Conservation (phyloP, 2,329 filamentous ascomycete species). For the Ascochyta lentis region DNA sequence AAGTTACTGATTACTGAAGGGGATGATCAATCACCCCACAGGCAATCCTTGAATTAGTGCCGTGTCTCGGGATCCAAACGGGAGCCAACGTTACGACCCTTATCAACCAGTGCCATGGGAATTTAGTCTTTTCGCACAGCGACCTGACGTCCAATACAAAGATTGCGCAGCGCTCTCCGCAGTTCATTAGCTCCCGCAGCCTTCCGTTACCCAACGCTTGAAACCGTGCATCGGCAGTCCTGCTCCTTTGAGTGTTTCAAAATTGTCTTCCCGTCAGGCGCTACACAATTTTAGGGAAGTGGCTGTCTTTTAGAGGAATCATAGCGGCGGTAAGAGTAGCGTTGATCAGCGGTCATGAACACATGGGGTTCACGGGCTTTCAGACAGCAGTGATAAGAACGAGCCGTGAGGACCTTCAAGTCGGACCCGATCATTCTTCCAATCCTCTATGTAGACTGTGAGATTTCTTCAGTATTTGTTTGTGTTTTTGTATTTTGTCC, state of each 20-base stretch:
- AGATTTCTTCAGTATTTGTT: neutral
- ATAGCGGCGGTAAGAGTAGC: neutral
- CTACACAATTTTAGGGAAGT: neutral
- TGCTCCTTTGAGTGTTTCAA: neutral
- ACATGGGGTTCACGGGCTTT: neutral
- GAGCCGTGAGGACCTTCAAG: neutral
- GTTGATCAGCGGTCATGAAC: neutral
- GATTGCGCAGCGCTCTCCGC: slow-evolving; percentile 5
- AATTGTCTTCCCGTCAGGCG: neutral
- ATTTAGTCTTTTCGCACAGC: neutral
- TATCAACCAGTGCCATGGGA: neutral
- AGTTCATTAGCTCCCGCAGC: slow-evolving; percentile 3
- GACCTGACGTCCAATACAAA: neutral
- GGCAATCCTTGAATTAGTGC: neutral
- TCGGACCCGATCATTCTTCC: neutral
- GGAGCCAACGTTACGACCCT: neutral
- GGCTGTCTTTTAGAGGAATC: slow-evolving; percentile 3
- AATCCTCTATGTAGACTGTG: neutral
- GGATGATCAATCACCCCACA: neutral
- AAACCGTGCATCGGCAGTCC: slow-evolving; percentile 7
- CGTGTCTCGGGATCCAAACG: neutral
- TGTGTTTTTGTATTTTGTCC: neutral
- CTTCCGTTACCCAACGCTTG: slow-evolving; percentile 10
- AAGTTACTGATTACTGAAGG: neutral
- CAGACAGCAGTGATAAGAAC: neutral